Evolutionary conservation across 768 basidiomycete genomes (phyloP).

Genomic region (Glaciozyma martinii): DNA sequence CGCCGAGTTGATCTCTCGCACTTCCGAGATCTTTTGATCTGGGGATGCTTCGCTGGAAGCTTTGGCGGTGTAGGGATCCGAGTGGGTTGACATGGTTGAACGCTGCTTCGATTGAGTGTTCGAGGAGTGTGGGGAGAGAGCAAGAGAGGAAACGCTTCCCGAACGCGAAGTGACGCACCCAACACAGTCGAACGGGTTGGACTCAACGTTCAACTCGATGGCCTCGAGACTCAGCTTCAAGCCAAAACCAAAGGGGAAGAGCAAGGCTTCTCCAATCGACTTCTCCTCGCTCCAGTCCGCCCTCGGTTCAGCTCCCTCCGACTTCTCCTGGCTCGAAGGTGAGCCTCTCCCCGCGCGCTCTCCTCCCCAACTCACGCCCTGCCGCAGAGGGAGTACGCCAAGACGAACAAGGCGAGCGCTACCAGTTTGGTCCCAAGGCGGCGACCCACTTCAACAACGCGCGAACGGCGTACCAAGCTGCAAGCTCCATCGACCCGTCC

Average conservation of each 20-base stretch:
- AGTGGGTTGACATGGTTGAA: neutral
- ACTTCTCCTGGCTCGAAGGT: slow-evolving; percentile 24
- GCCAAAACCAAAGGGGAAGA: slow-evolving; percentile 12
- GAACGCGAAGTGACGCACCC: too few species aligned
- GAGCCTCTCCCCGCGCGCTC: neutral
- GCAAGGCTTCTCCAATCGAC: slow-evolving; percentile 4
- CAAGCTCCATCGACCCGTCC: slow-evolving; percentile 2
- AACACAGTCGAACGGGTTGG: too few species aligned
- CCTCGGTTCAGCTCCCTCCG: neutral
- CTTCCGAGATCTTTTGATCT: slow-evolving; percentile 18
- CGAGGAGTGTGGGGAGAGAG: too few species aligned
- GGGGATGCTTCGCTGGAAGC: slow-evolving; percentile 14
- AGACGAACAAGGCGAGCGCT: slow-evolving; percentile 29
- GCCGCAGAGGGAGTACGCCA: slow-evolving; percentile 21
- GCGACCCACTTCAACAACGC: slow-evolving; percentile 20
- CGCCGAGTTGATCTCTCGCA: slow-evolving; percentile 22
- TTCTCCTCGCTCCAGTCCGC: neutral
- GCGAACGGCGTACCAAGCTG: slow-evolving; percentile 9
- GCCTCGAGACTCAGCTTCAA: slow-evolving; percentile 3
- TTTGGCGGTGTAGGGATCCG: slow-evolving; percentile 30
- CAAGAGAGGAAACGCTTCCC: too few species aligned
- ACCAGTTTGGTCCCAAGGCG: slow-evolving; percentile 19
- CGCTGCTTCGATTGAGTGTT: too few species aligned
- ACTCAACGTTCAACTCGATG: too few species aligned
- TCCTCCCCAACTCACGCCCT: too few species aligned